Evolutionary conservation across 352 stramenopile species (phyloP).

Genomic region (Pythium brassicae): DNA sequence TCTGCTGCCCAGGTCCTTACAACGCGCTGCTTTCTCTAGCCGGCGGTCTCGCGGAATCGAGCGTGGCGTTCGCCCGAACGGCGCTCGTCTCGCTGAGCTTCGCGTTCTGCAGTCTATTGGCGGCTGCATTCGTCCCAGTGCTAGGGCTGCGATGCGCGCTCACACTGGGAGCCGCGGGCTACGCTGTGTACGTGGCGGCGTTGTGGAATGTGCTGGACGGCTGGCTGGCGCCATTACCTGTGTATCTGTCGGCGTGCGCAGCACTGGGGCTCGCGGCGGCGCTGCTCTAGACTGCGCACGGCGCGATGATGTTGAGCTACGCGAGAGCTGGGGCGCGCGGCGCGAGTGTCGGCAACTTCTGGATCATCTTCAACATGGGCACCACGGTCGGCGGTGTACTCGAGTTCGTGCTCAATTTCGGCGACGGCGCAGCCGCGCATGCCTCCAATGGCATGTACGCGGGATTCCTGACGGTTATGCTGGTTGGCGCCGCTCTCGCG

Average conservation of each 20-base stretch:
- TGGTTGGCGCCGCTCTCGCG: slow-evolving; percentile 33
- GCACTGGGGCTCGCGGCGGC: slow-evolving; percentile 53
- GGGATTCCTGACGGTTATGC: slow-evolving; percentile 57
- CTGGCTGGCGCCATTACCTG: slow-evolving; percentile 5
- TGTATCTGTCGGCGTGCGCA: slow-evolving; percentile 23
- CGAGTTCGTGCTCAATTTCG: slow-evolving; percentile 47
- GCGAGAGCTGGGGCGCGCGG: slow-evolving; percentile 36
- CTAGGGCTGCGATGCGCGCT: slow-evolving; percentile 42
- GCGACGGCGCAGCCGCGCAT: not conserved
- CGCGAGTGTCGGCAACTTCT: slow-evolving; percentile 62
- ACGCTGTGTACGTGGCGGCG: slow-evolving; percentile 42
- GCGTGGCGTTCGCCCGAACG: slow-evolving; percentile 35
- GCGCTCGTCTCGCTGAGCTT: slow-evolving; percentile 60
- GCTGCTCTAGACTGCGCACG: slow-evolving; percentile 77
- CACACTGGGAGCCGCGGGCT: slow-evolving; percentile 48
- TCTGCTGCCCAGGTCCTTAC: slow-evolving; percentile 50
- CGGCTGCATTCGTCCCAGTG: slow-evolving; percentile 36
- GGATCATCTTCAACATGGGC: slow-evolving; percentile 80
- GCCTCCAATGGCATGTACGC: slow-evolving; percentile 40
- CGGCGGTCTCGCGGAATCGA: slow-evolving; percentile 28
- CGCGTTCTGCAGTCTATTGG: slow-evolving; percentile 43
- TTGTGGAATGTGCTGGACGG: slow-evolving; percentile 41
- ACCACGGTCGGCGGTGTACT: slow-evolving; percentile 56
- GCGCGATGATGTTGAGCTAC: slow-evolving; percentile 63
- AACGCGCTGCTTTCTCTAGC: slow-evolving; percentile 50